A percentile compares a stretch with the other conserved stretches of the same genome.
phyloP scores from a whole-genome alignment of 2,329 filamentous ascomycete species.

The Erysiphe pulchra region DNA sequence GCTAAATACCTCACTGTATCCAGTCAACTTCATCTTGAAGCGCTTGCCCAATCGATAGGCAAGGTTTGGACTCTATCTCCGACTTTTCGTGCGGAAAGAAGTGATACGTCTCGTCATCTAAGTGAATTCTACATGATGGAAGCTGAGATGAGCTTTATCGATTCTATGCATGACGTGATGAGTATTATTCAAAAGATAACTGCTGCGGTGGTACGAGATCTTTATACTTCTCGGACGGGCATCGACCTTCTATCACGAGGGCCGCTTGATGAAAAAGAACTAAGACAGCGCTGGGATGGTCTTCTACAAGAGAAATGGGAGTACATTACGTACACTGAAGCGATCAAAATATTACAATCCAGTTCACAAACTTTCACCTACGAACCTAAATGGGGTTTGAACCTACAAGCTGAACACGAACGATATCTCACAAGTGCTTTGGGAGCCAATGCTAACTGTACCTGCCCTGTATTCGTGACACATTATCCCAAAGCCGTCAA shows the following conservation, averaged over 20 bases:
- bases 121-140: constrained; percentile 99
- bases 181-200: constrained; percentile 27
- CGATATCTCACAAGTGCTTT: constrained; percentile 52
- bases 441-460: constrained; percentile 10
- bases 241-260: constrained; percentile 20
- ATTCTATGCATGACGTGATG: constrained; percentile 45
- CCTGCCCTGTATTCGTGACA: constrained; percentile 62
- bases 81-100: constrained; percentile 79
- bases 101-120: constrained; percentile 77
- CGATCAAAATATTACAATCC: constrained; percentile 40
- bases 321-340: constrained; percentile 58
- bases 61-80: constrained; percentile 88
- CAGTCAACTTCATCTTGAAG: constrained; percentile 80
- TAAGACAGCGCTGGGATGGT: constrained; percentile 47
- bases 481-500: constrained; percentile 77
- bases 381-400: constrained; percentile 41
- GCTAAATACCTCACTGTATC: constrained; percentile 95
- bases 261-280: constrained; percentile 15
- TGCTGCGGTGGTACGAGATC: constrained; percentile 1
- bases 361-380: constrained; percentile 37
- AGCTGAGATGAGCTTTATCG: constrained; percentile 60
- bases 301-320: constrained; percentile 45
- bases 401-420: constrained; percentile 80
- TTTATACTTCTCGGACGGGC: constrained; percentile 19
- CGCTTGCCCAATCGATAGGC: constrained; percentile 63